Percentiles rank a stretch among this genome's conserved stretches.
Evolutionary conservation across 1,284 basidiomycete genomes (phyloP).

Genomic region (Paramarasmius palmivorus): DNA sequence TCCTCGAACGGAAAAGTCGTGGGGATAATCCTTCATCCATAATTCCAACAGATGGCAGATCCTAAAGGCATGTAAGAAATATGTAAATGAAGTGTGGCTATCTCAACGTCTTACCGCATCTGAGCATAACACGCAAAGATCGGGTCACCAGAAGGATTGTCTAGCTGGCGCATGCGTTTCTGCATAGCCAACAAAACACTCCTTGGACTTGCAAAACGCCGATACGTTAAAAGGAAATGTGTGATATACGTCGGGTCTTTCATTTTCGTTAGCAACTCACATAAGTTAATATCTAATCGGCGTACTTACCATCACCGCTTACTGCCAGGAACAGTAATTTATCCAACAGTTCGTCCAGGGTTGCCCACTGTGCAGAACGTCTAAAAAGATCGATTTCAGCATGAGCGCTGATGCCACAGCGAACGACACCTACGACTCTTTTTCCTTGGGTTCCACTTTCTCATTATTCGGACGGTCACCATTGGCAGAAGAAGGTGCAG

Average conservation of each 20-base stretch:
- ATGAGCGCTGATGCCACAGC: not conserved
- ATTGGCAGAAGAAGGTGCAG: constrained; percentile 23
- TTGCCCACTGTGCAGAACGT: constrained; percentile 68
- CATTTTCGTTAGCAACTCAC: constrained; percentile 16
- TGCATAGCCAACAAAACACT: constrained; percentile 81
- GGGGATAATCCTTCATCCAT: constrained; percentile 72
- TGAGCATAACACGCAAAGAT: constrained; percentile 83
- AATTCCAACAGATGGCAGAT: constrained; percentile 74
- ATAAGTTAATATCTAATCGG: constrained; percentile 1
- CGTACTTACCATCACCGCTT: constrained; percentile 70
- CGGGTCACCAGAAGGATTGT: constrained; percentile 69
- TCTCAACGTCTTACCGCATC: constrained; percentile 58
- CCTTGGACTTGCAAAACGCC: constrained; percentile 74
- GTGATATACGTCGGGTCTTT: constrained; percentile 73
- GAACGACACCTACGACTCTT: constrained; percentile 41
- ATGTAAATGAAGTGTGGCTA: constrained; percentile 14
- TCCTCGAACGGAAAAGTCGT: constrained; percentile 75
- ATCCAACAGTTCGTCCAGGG: constrained; percentile 73
- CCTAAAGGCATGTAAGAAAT: constrained; percentile 34
- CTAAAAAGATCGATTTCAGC: constrained; percentile 31
- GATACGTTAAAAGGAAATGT: constrained; percentile 79
- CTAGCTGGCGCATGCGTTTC: constrained; percentile 76
- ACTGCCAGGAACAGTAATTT: constrained; percentile 74
- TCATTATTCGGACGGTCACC: constrained; percentile 13
- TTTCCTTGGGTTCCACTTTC: constrained; percentile 32